Evolutionary conservation across 2,329 filamentous ascomycete genomes (phyloP), one percentile per base, ranked within the genome.

Genomic region (Colletotrichum tropicicola): DNA sequence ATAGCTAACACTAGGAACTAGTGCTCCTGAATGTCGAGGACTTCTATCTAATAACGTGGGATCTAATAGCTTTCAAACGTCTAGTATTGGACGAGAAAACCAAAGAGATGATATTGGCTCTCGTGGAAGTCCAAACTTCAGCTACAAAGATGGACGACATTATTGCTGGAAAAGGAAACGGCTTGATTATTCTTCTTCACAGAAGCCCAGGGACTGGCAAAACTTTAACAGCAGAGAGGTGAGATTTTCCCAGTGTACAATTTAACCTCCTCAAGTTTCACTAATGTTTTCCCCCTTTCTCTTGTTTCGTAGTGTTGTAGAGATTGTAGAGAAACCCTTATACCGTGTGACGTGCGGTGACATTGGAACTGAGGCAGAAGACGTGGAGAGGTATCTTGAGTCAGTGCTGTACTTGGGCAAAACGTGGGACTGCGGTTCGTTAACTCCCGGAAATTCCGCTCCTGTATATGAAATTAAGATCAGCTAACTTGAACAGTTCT

Each of bases 141-240:
- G 65, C n/a, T 52, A 58, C 55, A 60, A 72, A 10, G 57, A 69
- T 19, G 68, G 68, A 12, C 1, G 78, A 80, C 41, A 51, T 80
- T 1, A 76, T 79, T 30, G 65, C 63, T 6, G 73, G 72, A 7
- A 79, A 79, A 35, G 77, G 75, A 2, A 75, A 74, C 9, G 76
- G 77, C 0, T 67, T 79, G 1, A 72, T 78, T 8, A 68, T 77
- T 21, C 65, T 79, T 1, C 70, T 79, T 0, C 76, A 78, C 37
- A 76, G 77, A 0, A 68, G 70, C 3, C 77, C 77, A 0, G 77
- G 76, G 1, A 77, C 74, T 1, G 76, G 77, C 2, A 79, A 79
- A 54, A 77, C 77, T 2, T 60, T 78, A 30, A 79, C 77, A 1
- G 77, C 77, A 1, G 75, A 78, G 47, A 74, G 71, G 57, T 60